phyloP scores from a whole-genome alignment of 2,329 filamentous ascomycete genomes.

The Sordariomycetes sp. region DNA sequence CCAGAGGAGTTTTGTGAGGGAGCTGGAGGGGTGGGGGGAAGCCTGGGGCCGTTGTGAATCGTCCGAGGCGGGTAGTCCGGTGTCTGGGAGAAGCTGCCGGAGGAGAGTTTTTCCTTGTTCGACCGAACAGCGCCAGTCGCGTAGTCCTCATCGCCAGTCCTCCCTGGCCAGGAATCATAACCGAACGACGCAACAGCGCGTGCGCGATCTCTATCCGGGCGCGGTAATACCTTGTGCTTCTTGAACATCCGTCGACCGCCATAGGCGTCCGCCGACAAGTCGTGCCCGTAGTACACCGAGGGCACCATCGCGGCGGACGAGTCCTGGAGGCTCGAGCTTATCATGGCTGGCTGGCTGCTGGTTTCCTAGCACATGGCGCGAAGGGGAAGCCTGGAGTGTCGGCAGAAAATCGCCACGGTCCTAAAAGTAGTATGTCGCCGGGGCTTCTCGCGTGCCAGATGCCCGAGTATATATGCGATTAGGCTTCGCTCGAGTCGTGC shows the following conservation, averaged over 20 bases:
- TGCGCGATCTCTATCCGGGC: conserved; percentile 16
- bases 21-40: conserved; percentile 53
- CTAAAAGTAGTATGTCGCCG: neutral
- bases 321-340: conserved; percentile 2
- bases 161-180: conserved; percentile 11
- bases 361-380: conserved; percentile 1
- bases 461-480: neutral
- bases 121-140: neutral
- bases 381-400: neutral
- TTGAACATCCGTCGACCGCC: conserved; percentile 28
- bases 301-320: conserved; percentile 22
- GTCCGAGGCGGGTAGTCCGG: conserved; percentile 30
- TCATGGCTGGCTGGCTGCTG: neutral
- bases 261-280: conserved; percentile 15
- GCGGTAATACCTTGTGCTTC: conserved; percentile 33
- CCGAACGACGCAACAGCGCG: conserved; percentile 12
- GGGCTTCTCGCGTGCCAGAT: neutral
- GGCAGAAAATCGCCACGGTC: neutral
- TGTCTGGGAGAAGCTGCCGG: conserved; percentile 12
- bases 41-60: conserved; percentile 33
- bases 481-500: neutral
- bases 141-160: neutral
- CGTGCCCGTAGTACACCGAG: conserved; percentile 16
- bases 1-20: conserved; percentile 41
- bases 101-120: conserved; percentile 3